Evolutionary conservation across 2,329 filamentous ascomycete species (phyloP), one percentile per base, ranked within the genome.

Genomic region (Arthrobotrys sphaeroides): DNA sequence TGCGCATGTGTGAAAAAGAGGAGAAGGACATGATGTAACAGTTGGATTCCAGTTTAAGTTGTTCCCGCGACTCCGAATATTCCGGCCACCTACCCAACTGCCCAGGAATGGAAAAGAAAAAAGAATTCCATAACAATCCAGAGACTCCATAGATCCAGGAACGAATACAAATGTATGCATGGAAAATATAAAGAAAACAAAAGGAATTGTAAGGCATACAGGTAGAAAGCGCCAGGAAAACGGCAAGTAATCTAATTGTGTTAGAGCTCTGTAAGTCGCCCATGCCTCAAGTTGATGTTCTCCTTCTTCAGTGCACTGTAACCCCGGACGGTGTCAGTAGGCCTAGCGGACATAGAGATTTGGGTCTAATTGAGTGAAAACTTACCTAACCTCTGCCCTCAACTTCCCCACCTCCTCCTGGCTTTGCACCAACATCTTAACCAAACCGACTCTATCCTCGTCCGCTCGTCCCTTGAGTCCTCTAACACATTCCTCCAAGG

Each of bases 401-500:
- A 93, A 83, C 78, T 89, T 87, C 24, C 88, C 89, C 68, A 89
- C 87, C 83, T 97, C 94, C 76, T 96, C 93, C 78, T 91, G 87
- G 60, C 88, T 87, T 78, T 93, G 91, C 78, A 88, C 90, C 73
- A 97, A 82, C 80, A 89, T 88, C 36, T 84, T 84, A 80, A 93
- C 86, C 73, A 97, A 83, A 79, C 94, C 72, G 16, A 53, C 31
- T 38, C 72, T 92, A 79, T 93, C 91, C 9, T 92, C 92, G 43
- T 92, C 90, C 55, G 91, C 90, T 2, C 88, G 88, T 74, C 88
- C 88, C 81, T 88, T 89, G 53, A 95, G 86, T 42, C 90, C 91
- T 81, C 89, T 90, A 45, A 93, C 86, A 74, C 97, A 91, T 84
- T 91, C 93, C 79, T 88, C 90, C 53, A 98, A 84, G 83, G 97